Percentiles rank a stretch among this genome's conserved stretches.
These are phyloP conservation scores for Edaphochlamys debaryana DNA, from an alignment of 139 green algal species.

Conservation along the genomic window DNA sequence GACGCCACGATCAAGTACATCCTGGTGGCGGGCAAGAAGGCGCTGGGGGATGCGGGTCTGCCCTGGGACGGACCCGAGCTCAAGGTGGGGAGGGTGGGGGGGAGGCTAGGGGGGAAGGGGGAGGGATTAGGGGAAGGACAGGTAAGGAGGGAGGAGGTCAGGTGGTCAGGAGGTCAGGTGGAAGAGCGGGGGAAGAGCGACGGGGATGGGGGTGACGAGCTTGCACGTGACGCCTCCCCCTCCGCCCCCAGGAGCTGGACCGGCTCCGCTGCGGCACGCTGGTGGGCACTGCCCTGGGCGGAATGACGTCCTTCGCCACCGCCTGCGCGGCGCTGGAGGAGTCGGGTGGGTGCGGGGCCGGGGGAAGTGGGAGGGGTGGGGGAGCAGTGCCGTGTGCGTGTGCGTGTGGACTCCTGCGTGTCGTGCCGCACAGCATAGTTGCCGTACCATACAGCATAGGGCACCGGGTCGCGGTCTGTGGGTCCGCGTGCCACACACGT, in stretches of 20 bases:
- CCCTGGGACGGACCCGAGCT: slow-evolving; percentile 62
- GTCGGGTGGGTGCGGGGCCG: slow-evolving; percentile 15
- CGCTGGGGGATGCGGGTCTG: slow-evolving; percentile 74
- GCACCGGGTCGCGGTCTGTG: too few relatives aligned
- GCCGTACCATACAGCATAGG: too few relatives aligned
- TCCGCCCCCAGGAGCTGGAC: slow-evolving; percentile 69
- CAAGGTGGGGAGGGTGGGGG: slow-evolving; percentile 35
- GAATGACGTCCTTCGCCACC: slow-evolving; percentile 86
- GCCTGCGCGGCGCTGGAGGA: slow-evolving; percentile 62
- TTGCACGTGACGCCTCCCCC: too few relatives aligned
- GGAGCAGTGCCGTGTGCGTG: not conserved
- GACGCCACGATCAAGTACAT: slow-evolving; percentile 93
- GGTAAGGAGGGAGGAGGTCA: too few relatives aligned
- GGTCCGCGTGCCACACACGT: too few relatives aligned
- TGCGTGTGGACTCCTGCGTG: too few relatives aligned
- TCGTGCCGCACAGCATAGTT: too few relatives aligned
- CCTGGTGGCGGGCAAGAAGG: slow-evolving; percentile 90
- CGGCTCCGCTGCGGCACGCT: slow-evolving; percentile 86
- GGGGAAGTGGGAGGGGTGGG: not conserved
- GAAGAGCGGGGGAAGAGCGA: too few relatives aligned
- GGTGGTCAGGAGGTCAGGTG: too few relatives aligned
- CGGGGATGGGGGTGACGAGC: too few relatives aligned
- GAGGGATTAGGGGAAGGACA: too few relatives aligned
- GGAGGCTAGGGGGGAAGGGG: too few relatives aligned
- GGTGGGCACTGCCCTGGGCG: slow-evolving; percentile 94